phyloP scores from a whole-genome alignment of 371 early-diverging fungal species.

The Coemansia linderi region DNA sequence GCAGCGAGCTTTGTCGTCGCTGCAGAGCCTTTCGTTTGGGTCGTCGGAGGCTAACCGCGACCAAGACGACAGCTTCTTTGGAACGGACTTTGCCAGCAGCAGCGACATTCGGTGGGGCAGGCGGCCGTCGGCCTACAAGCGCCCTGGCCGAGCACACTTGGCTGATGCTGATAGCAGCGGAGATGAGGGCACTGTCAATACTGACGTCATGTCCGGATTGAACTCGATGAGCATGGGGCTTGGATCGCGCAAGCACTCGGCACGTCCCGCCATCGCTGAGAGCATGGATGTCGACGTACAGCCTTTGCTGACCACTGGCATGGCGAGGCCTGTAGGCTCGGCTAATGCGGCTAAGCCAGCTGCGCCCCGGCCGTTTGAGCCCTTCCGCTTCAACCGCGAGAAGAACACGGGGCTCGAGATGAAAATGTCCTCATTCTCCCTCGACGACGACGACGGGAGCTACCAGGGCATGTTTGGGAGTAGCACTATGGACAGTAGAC shows the following conservation, averaged over 20 bases:
- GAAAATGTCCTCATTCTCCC: slow-evolving; percentile 36
- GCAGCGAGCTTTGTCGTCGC: slow-evolving; percentile 23
- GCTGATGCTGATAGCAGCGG: slow-evolving; percentile 23
- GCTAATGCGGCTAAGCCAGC: background rate
- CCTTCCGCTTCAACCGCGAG: slow-evolving; percentile 19
- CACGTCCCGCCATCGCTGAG: slow-evolving; percentile 4
- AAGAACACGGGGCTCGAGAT: slow-evolving; percentile 33
- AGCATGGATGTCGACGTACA: slow-evolving; percentile 28
- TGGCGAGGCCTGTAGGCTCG: background rate
- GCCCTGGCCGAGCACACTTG: background rate
- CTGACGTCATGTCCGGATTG: slow-evolving; percentile 21
- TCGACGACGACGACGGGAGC: slow-evolving; percentile 39
- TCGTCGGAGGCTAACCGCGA: slow-evolving; percentile 35
- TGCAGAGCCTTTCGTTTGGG: slow-evolving; percentile 37
- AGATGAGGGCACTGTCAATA: slow-evolving; percentile 18
- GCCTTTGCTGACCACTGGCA: background rate
- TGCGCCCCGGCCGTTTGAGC: slow-evolving; percentile 31
- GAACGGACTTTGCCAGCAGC: slow-evolving; percentile 4
- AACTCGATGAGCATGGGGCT: slow-evolving; percentile 18
- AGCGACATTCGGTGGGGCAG: slow-evolving; percentile 11
- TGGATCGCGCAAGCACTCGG: background rate
- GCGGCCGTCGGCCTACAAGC: slow-evolving; percentile 2
- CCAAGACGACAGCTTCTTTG: slow-evolving; percentile 33
- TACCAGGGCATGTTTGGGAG: slow-evolving; percentile 40
- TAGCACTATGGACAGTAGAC: slow-evolving; percentile 26